These are phyloP conservation scores for Selaginella tamariscina DNA, from an alignment of 75 land plant species.

Conservation along the genomic window DNA sequence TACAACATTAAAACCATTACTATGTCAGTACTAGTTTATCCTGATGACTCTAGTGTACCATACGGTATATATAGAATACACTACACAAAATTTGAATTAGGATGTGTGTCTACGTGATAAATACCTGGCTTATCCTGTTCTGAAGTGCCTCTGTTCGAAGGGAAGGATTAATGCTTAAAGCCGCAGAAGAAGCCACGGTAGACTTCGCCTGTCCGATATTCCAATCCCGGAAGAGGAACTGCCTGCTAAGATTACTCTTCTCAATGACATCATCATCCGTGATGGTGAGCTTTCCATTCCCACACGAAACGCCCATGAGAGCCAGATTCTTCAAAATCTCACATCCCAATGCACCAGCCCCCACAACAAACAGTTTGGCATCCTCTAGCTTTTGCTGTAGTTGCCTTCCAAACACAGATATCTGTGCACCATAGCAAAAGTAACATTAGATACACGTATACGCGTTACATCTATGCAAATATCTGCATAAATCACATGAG, in stretches of 20 bases:
- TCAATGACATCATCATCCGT: background rate
- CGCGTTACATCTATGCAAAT: too few relatives aligned
- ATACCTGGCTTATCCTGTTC: background rate
- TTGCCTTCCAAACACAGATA: slow-evolving; percentile 8
- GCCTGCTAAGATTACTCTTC: background rate
- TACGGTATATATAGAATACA: too few relatives aligned
- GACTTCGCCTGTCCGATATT: background rate
- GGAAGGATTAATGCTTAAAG: background rate
- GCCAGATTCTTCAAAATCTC: slow-evolving; percentile 10
- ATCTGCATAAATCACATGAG: too few relatives aligned
- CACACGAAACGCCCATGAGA: background rate
- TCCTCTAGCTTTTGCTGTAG: background rate
- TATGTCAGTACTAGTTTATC: too few relatives aligned
- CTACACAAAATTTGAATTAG: too few relatives aligned
- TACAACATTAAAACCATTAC: too few relatives aligned
- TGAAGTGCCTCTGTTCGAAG: background rate
- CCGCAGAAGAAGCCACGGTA: background rate
- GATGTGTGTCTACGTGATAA: too few relatives aligned
- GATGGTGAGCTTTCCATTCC: background rate
- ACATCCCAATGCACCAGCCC: slow-evolving; percentile 3
- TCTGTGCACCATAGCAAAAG: background rate
- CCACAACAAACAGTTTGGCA: slow-evolving; percentile 13
- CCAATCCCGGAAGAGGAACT: background rate
- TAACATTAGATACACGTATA: too few relatives aligned
- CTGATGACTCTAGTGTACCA: too few relatives aligned